Percentiles rank a stretch among this genome's conserved stretches.
Conservation (phyloP, 1,139 yeast genomes). For the Hansenula sp. region DNA sequence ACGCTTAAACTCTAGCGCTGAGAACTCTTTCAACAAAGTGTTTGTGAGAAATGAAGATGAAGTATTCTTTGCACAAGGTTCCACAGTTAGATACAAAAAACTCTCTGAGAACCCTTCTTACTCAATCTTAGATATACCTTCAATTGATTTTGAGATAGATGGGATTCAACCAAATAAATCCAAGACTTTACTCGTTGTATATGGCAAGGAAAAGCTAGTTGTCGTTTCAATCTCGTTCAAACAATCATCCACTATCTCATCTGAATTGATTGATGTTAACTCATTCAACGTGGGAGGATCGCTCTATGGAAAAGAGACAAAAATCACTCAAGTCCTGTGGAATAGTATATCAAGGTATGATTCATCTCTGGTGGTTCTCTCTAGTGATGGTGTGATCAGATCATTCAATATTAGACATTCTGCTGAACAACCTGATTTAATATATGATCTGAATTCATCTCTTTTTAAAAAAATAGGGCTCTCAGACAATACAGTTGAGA, state of each 20-base stretch:
- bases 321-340: constrained; percentile 34
- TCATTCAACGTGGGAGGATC: constrained; percentile 19
- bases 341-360: constrained; percentile 39
- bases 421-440: constrained; percentile 22
- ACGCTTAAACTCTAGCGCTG: neutral
- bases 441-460: constrained; percentile 19
- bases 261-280: constrained; percentile 8
- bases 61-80: constrained; percentile 25
- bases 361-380: constrained; percentile 35
- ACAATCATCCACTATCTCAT: constrained; percentile 9
- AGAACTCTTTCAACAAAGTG: constrained; percentile 7
- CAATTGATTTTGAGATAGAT: constrained; percentile 24
- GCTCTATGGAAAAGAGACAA: neutral
- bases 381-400: constrained; percentile 31
- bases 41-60: constrained; percentile 22
- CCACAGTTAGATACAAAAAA: constrained; percentile 25
- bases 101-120: constrained; percentile 11
- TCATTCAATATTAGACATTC: constrained; percentile 31
- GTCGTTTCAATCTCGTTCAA: constrained; percentile 28
- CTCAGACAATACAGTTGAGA: constrained; percentile 22
- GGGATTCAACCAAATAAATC: constrained; percentile 32
- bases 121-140: constrained; percentile 15
- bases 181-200: constrained; percentile 39
- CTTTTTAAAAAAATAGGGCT: constrained; percentile 26
- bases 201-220: constrained; percentile 30